phyloP scores from a whole-genome alignment of 306 rosid genomes.

The Vigna radiata region DNA sequence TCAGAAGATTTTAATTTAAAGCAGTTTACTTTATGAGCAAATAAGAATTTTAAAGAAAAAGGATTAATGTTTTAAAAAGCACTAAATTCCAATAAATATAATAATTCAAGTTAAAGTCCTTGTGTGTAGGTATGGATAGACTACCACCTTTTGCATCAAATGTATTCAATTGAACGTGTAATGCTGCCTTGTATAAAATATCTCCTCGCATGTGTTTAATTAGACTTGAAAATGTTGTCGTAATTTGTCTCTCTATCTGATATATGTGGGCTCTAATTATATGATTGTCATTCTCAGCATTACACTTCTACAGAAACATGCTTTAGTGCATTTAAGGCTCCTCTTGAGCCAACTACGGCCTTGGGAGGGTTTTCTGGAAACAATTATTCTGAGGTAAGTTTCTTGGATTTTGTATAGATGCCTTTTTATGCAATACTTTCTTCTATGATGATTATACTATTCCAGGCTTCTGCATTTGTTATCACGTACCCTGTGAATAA shows the following conservation, averaged over 20 bases:
- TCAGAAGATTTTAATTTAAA: constrained; percentile 29
- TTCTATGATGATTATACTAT: constrained; percentile 44
- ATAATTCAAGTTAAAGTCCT: neutral
- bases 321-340: constrained; percentile 95
- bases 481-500: constrained; percentile 92
- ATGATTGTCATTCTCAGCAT: constrained; percentile 65
- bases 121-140: constrained; percentile 17
- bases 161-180: too few relatives aligned
- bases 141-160: neutral
- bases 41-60: neutral
- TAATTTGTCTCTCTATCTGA: constrained; percentile 25
- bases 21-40: constrained; percentile 20
- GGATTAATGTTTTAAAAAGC: neutral
- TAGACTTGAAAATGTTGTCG: constrained; percentile 1
- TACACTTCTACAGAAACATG: constrained; percentile 88
- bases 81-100: neutral
- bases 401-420: constrained; percentile 35
- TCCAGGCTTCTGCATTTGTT: constrained; percentile 92
- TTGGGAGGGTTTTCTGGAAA: constrained; percentile 94
- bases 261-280: constrained; percentile 41
- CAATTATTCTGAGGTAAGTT: constrained; percentile 83
- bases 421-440: constrained; percentile 47
- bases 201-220: too few relatives aligned
- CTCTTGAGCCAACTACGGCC: constrained; percentile 93
- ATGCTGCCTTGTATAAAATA: too few relatives aligned